These are phyloP conservation scores for Mycoemilia scoparia DNA, from an alignment of 192 early-diverging fungal species.

Conservation along the genomic window DNA sequence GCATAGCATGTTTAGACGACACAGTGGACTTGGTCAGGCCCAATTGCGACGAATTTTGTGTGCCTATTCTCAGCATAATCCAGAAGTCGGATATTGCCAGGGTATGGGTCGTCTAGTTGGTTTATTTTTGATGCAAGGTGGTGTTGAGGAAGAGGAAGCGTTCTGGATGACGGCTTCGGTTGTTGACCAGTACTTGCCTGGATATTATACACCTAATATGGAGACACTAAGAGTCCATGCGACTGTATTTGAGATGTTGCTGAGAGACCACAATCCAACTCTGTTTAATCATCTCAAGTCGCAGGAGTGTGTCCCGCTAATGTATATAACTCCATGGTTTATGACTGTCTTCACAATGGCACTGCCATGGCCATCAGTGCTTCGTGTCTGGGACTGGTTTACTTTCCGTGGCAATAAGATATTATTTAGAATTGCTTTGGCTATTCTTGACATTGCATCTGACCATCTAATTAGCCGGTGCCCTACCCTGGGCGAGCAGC, in stretches of 20 bases:
- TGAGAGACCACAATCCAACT: constrained; percentile 45
- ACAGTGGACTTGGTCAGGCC: constrained; percentile 47
- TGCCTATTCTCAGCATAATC: constrained; percentile 78
- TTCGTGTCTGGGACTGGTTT: constrained; percentile 89
- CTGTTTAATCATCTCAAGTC: constrained; percentile 48
- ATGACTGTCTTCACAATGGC: constrained; percentile 75
- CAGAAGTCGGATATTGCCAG: constrained; percentile 79
- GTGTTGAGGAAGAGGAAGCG: constrained; percentile 64
- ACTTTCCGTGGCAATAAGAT: constrained; percentile 60
- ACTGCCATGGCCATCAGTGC: constrained; percentile 70
- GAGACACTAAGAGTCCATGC: constrained; percentile 65
- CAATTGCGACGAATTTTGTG: constrained; percentile 62
- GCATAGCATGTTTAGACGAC: constrained; percentile 58
- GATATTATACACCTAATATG: constrained; percentile 59
- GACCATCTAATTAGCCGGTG: constrained; percentile 54
- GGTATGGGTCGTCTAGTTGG: constrained; percentile 90
- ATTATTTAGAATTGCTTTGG: constrained; percentile 64
- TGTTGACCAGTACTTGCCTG: constrained; percentile 51
- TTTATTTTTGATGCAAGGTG: constrained; percentile 68
- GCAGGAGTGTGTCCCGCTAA: constrained; percentile 65
- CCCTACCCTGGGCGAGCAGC: constrained; percentile 51
- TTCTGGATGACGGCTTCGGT: constrained; percentile 78
- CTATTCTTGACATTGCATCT: constrained; percentile 42
- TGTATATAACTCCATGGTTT: constrained; percentile 91
- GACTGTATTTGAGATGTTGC: constrained; percentile 54